phyloP scores from a whole-genome alignment of 2,329 filamentous ascomycete species.

The Penicillium sp. region DNA sequence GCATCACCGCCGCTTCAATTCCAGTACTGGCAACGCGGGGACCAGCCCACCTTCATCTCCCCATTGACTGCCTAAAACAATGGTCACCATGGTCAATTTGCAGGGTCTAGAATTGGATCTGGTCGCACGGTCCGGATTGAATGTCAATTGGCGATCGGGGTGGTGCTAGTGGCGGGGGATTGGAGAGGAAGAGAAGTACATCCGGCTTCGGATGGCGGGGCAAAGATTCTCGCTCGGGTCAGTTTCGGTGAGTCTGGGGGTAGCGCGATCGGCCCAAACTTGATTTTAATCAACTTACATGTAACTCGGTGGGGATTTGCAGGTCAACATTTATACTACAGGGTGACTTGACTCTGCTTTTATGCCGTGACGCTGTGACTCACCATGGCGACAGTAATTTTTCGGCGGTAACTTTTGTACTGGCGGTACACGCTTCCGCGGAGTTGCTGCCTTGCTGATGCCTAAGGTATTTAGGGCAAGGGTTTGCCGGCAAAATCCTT shows the following conservation, averaged over 20 bases:
- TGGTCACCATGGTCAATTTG: constrained; percentile 37
- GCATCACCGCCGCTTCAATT: not conserved
- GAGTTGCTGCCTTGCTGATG: too few species aligned
- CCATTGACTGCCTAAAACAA: constrained; percentile 49
- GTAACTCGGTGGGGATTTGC: not conserved
- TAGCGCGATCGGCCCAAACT: not conserved
- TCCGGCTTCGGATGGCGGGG: constrained; percentile 24
- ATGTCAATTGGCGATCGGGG: constrained; percentile 9
- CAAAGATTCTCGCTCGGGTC: constrained; percentile 16
- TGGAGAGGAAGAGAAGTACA: constrained; percentile 17
- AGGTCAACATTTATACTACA: not conserved
- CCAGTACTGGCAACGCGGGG: not conserved
- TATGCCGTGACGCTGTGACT: not conserved
- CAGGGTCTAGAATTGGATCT: not conserved
- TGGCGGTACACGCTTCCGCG: too few species aligned
- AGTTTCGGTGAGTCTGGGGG: constrained; percentile 13
- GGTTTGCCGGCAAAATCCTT: too few species aligned
- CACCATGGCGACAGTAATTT: not conserved
- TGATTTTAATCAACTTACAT: not conserved
- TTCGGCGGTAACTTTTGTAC: not conserved
- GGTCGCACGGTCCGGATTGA: constrained; percentile 9
- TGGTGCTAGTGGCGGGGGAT: constrained; percentile 15
- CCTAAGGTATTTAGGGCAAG: not conserved
- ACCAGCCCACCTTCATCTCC: constrained; percentile 45
- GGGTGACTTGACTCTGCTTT: not conserved